Conservation (phyloP, 495 filamentous ascomycete genomes). For the Xylaria sp. region DNA sequence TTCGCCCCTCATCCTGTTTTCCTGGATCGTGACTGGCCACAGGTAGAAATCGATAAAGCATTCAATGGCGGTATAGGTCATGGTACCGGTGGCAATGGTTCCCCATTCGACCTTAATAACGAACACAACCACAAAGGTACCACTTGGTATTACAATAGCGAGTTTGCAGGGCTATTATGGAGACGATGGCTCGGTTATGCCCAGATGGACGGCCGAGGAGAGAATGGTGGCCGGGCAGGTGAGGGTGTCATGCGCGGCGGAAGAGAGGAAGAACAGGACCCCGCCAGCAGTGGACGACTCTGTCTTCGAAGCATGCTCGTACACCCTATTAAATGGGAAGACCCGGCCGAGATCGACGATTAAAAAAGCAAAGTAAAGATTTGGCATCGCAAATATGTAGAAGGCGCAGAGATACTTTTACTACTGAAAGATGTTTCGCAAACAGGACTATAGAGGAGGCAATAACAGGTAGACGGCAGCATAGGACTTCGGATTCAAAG, state of each 20-base stretch:
- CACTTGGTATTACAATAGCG: slow-evolving; percentile 94
- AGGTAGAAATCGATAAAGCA: slow-evolving; percentile 72
- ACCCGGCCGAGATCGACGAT: slow-evolving; percentile 45
- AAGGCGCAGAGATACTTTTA: slow-evolving; percentile 7
- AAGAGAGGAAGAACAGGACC: slow-evolving; percentile 68
- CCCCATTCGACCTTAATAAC: slow-evolving; percentile 76
- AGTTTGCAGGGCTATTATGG: slow-evolving; percentile 84
- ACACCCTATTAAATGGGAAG: slow-evolving; percentile 84
- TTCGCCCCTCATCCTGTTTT: slow-evolving; percentile 91
- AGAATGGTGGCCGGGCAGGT: slow-evolving; percentile 72
- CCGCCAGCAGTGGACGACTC: slow-evolving; percentile 72
- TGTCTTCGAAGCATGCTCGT: slow-evolving; percentile 88
- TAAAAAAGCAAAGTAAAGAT: neutral
- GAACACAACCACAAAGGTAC: slow-evolving; percentile 90
- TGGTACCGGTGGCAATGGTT: slow-evolving; percentile 69
- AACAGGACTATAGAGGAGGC: slow-evolving; percentile 34
- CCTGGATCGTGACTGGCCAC: slow-evolving; percentile 81
- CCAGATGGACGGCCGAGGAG: slow-evolving; percentile 65
- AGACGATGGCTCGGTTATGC: slow-evolving; percentile 86
- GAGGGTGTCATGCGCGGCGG: slow-evolving; percentile 64
- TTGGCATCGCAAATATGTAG: neutral
- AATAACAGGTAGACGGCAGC: slow-evolving; percentile 30
- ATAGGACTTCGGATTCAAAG: slow-evolving; percentile 27
- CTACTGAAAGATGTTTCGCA: slow-evolving; percentile 24
- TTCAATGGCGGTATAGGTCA: slow-evolving; percentile 89